Evolutionary conservation across 2,329 filamentous ascomycete species (phyloP), one percentile per base, ranked within the genome.

Genomic region (Neofusicoccum laricinum): DNA sequence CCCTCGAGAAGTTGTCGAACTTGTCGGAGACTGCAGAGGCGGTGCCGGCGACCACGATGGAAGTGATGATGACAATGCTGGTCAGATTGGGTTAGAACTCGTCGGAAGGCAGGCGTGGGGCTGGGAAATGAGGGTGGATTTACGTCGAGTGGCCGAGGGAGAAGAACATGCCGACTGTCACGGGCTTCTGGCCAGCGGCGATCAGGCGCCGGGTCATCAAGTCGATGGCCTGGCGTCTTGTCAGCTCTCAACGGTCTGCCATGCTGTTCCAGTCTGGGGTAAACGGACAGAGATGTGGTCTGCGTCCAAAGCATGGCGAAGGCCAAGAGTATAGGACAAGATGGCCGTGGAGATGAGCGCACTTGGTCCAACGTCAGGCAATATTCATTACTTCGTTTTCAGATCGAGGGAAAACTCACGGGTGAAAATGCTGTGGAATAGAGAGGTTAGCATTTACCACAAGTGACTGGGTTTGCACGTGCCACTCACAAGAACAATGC

Each of bases 251-350:
- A 19, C 64, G 15, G 19, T 36, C 19, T 19, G 17, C 1, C 3
- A 11, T 17, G 10, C 14, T 59, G 4, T 17, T 25, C 19, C 25
- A 2, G 50, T 50, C 51, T 21, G 50, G 15, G 3, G n/a, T 34
- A 19, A 11, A 64, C 71, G 45, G 76, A 84, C 82, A 45, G 86
- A 88, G 68, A 91, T 91, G 73, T 98, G 95, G 77, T 98, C 94
- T n/a, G 94, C 95, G 73, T 98, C 95, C 49, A 98, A 86, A n/a
- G 94, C 94, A 81, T 98, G 94, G 46, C 94, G 90, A 12, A 98
- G 85, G 2, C 94, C 94, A 11, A 98, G 85, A 0, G 92, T 92
- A 76, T 96, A 98, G 30, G 93, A 89, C 0, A 98, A 85, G 1
- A 93, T 88, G 1, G 93, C 92, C 2, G 93, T 89, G 1, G 90